These are phyloP conservation scores for Fonsecaea pugnacius DNA, from an alignment of 2,329 filamentous ascomycete genomes.

Conservation along the genomic window DNA sequence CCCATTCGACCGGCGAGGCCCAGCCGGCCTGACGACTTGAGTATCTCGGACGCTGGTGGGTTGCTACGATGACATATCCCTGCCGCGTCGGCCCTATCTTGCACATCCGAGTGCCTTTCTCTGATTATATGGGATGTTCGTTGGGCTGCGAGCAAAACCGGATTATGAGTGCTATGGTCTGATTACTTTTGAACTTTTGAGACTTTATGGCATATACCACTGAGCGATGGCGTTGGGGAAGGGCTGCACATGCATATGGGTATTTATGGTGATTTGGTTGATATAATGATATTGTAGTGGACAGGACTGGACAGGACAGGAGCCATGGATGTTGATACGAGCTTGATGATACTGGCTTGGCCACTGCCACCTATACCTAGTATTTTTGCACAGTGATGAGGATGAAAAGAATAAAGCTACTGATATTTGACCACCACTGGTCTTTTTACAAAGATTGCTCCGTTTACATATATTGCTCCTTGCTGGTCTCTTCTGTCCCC, in stretches of 20 bases:
- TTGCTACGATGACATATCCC: constrained; percentile 30
- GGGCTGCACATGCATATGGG: not conserved
- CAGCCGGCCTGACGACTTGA: constrained; percentile 49
- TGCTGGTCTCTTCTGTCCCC: too few relatives aligned
- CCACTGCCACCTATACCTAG: not conserved
- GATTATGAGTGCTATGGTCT: constrained; percentile 9
- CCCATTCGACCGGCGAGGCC: constrained; percentile 54
- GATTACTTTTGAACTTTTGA: not conserved
- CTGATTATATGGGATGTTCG: not conserved
- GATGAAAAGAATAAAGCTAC: not conserved
- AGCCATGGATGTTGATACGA: not conserved
- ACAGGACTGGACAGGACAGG: not conserved
- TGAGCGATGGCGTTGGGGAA: constrained; percentile 35
- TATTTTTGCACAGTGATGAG: not conserved
- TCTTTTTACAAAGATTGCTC: too few relatives aligned
- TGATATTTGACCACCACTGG: not conserved
- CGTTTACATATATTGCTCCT: too few relatives aligned
- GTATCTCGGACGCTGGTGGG: constrained; percentile 39
- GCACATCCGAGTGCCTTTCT: constrained; percentile 2
- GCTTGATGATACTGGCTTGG: constrained; percentile 1
- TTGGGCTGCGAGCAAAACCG: not conserved
- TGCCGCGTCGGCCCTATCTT: not conserved
- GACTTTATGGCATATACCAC: constrained; percentile 21
- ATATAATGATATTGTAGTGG: not conserved
- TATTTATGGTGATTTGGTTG: not conserved